Base-by-base conservation (phyloP, 1,284 basidiomycete species). In the Ustilago esculenta region DNA sequence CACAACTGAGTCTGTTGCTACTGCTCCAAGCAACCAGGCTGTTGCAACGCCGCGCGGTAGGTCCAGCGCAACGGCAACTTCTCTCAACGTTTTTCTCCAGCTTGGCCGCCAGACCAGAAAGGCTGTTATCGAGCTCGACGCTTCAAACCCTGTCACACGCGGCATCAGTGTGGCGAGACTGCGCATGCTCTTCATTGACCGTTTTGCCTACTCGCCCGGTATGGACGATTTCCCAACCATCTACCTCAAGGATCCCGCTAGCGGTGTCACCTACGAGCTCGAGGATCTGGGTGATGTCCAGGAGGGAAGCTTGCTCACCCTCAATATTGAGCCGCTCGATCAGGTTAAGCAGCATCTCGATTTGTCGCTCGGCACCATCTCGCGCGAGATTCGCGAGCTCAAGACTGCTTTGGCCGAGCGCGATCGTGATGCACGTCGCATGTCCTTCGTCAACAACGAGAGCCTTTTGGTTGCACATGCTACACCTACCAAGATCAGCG, bases 341-440 rank as follows among this genome's bases (percentile, higher is more conserved):
- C 95, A 98, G 83, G 95, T 98, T 82, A 97, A 96, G 82, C 93
- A 96, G 79, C 95, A 98, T 79, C 94, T 98, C 68, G 95, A 98
- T 80, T 81, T 88, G 4, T 92, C 94, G 69, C 92, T 98, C 56
- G 89, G 90, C 0, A 85, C 85, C 1, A 85, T 98, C n/a, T 88
- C 92, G 14, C 89, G 91, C 71, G 95, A 98, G 71, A 87, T 98
- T 81, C 93, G 94, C 72, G 95, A 98, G 52, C 86, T 98, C 60
- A 91, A 90, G 75, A 84, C 86, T 5, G 85, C 87, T 14, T 87
- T 94, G 48, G 81, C 81, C 25, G 77, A 84, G 41, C 48, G 66
- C 32, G 75, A 75, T n/a, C 48, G 60, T 4, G 67, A 71, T 23
- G 52, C 40, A 7, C 44, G 54, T 15, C 61, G 64, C 33, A 55